Percentiles rank a stretch among this genome's conserved stretches.
Evolutionary conservation across 2,329 filamentous ascomycete species (phyloP).

Genomic region (Calonectria pseudoturangicola): DNA sequence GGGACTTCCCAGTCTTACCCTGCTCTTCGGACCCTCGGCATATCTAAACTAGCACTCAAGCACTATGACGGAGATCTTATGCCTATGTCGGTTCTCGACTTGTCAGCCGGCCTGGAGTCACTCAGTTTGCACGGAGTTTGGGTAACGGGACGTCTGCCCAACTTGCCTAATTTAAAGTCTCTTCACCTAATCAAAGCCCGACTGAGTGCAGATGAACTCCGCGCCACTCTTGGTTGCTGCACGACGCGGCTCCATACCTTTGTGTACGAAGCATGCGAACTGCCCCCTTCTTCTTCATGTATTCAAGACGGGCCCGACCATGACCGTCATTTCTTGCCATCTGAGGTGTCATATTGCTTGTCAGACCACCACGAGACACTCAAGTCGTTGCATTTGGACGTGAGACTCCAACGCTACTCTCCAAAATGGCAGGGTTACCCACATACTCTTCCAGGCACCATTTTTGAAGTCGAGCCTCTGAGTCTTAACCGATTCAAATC

Average conservation of each 20-base stretch:
- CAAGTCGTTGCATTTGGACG: neutral
- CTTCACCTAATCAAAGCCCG: neutral
- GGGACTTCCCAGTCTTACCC: too few species aligned
- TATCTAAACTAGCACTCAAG: constrained; percentile 3
- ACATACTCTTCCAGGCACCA: too few species aligned
- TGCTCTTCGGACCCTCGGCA: neutral
- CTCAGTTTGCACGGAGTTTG: neutral
- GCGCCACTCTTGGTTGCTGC: neutral
- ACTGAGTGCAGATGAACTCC: neutral
- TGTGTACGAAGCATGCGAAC: constrained; percentile 18
- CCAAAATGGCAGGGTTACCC: too few species aligned
- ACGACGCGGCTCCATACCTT: constrained; percentile 1
- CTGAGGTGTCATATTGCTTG: neutral
- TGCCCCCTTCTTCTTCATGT: too few species aligned
- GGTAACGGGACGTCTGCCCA: neutral
- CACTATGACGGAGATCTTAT: constrained; percentile 4
- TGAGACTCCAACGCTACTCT: neutral
- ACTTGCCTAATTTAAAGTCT: neutral
- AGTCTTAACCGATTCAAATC: neutral
- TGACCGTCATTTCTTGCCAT: neutral
- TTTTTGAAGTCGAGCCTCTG: neutral
- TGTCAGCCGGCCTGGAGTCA: constrained; percentile 27
- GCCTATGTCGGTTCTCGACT: neutral
- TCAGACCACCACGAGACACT: neutral
- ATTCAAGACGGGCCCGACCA: too few species aligned